These are phyloP conservation scores for Chlorencoelia australis DNA, from an alignment of 2,329 filamentous ascomycete species.

Conservation along the genomic window DNA sequence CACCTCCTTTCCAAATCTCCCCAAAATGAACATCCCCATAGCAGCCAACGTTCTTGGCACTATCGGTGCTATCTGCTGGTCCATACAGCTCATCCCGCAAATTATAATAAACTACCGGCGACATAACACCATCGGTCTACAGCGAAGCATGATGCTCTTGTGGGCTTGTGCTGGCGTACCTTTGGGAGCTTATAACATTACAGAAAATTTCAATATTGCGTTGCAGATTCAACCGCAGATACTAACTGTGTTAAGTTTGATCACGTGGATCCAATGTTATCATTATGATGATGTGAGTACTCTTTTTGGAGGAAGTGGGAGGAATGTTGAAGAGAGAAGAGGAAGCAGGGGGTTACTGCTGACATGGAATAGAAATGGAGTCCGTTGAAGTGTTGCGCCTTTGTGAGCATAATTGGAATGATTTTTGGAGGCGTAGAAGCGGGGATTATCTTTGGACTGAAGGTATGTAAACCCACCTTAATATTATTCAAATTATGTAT, in stretches of 20 bases:
- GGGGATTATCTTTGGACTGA: constrained; percentile 47
- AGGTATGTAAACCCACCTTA: constrained; percentile 15
- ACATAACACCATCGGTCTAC: constrained; percentile 54
- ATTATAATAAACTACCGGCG: constrained; percentile 58
- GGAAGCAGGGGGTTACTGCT: background rate
- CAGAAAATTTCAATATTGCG: constrained; percentile 25
- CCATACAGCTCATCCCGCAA: constrained; percentile 57
- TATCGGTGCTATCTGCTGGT: constrained; percentile 56
- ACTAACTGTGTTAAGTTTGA: constrained; percentile 25
- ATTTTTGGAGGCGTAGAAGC: constrained; percentile 50
- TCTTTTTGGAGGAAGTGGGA: background rate
- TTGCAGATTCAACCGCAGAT: constrained; percentile 27
- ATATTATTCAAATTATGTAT: background rate
- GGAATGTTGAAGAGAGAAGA: background rate
- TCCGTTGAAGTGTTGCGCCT: constrained; percentile 35
- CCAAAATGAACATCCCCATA: constrained; percentile 41
- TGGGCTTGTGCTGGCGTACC: constrained; percentile 61
- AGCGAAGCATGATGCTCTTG: constrained; percentile 62
- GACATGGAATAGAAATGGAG: constrained; percentile 38
- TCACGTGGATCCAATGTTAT: constrained; percentile 27
- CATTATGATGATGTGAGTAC: constrained; percentile 35
- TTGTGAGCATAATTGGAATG: constrained; percentile 41
- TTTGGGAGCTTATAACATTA: constrained; percentile 38
- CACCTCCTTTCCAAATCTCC: background rate
- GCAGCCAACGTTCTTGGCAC: constrained; percentile 51